phyloP scores from a whole-genome alignment of 169 alveolate genomes.

The Pseudocohnilembus persalinus region DNA sequence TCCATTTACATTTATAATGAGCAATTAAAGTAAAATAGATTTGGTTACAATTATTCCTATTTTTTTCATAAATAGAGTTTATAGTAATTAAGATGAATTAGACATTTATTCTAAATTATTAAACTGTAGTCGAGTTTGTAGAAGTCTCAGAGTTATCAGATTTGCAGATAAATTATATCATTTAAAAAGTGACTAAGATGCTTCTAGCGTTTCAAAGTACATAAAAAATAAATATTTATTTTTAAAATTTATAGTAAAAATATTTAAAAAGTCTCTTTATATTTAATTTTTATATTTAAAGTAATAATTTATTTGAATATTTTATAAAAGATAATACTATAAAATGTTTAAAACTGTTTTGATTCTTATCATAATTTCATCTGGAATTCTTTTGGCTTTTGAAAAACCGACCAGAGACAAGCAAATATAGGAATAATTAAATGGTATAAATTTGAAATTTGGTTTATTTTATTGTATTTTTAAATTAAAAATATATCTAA shows the following conservation, averaged over 20 bases:
- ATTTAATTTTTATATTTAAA: no score
- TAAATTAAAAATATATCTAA: no score
- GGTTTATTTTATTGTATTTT: no score
- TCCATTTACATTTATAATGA: conserved; percentile 3
- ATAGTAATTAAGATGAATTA: neutral
- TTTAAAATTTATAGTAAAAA: no score
- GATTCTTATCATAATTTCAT: conserved; percentile 60
- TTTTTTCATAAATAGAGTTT: neutral
- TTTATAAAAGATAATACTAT: conserved; percentile 29
- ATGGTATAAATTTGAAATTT: neutral
- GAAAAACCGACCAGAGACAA: conserved; percentile 59
- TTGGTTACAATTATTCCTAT: conserved; percentile 10
- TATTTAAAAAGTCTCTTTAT: no score
- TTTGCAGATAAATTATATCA: conserved; percentile 25
- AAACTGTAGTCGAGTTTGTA: conserved; percentile 55
- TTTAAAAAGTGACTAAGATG: conserved; percentile 58
- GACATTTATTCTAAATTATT: conserved; percentile 31
- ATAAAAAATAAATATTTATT: no score
- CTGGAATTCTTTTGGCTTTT: conserved; percentile 66
- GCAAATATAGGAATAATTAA: conserved; percentile 24
- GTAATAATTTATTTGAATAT: no score
- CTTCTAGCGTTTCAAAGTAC: conserved; percentile 33
- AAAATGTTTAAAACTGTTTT: conserved; percentile 58
- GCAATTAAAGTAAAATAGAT: conserved; percentile 1
- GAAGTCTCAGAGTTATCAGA: conserved; percentile 52